phyloP scores from a whole-genome alignment of 2,329 filamentous ascomycete species.

The Myriosclerotinia scirpicola region DNA sequence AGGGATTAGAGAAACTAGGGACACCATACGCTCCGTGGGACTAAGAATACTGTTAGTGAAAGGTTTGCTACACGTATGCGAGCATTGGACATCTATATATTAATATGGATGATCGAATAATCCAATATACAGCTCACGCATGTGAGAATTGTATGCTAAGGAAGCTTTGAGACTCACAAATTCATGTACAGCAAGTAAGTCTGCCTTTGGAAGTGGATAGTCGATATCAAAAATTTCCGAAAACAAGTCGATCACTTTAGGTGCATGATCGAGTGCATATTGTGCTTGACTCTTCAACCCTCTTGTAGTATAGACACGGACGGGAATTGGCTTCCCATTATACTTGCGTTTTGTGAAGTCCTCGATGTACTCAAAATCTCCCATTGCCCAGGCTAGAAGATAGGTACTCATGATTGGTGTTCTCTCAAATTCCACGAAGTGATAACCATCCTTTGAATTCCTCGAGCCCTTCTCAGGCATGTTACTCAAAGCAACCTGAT shows the following conservation, averaged over 20 bases:
- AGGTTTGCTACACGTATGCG: not conserved
- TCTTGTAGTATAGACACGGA: constrained; percentile 91
- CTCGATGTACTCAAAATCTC: constrained; percentile 96
- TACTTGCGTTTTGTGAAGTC: constrained; percentile 86
- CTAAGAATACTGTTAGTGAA: constrained; percentile 48
- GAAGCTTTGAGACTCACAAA: constrained; percentile 58
- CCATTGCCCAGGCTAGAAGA: constrained; percentile 88
- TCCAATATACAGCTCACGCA: not conserved
- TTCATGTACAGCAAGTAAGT: constrained; percentile 88
- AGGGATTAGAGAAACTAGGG: not conserved
- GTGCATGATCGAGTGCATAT: constrained; percentile 86
- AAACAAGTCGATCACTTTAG: constrained; percentile 93
- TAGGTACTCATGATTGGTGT: constrained; percentile 88
- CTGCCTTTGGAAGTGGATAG: constrained; percentile 89
- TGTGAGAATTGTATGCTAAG: not conserved
- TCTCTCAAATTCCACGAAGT: constrained; percentile 74
- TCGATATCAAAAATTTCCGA: constrained; percentile 92
- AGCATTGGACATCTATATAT: not conserved
- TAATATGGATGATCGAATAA: not conserved
- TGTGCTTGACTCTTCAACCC: constrained; percentile 91
- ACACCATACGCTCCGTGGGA: constrained; percentile 66
- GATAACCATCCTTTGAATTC: constrained; percentile 61
- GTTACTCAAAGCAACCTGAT: constrained; percentile 88
- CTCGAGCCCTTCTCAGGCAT: constrained; percentile 82
- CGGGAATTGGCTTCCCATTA: constrained; percentile 85